Percentiles rank a stretch among this genome's conserved stretches.
Conservation (phyloP, 148 eudicot species). For the Hydrangea macrophylla region DNA sequence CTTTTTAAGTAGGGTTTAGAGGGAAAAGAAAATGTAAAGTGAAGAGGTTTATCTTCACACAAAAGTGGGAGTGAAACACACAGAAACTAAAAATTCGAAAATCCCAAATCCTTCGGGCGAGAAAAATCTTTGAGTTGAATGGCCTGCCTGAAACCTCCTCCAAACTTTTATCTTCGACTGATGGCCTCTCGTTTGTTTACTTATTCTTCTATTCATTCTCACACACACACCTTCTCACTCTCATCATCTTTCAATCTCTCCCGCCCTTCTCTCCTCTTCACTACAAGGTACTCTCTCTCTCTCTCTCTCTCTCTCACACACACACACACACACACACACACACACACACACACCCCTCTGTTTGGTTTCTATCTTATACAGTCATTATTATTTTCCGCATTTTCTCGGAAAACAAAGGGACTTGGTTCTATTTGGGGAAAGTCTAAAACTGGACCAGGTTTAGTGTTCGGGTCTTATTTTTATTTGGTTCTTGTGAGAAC, state of each 20-base stretch:
- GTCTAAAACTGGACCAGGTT: not conserved
- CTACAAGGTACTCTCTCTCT: slow-evolving; percentile 23
- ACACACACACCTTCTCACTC: slow-evolving; percentile 20
- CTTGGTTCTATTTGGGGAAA: not conserved
- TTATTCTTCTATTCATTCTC: slow-evolving; percentile 20
- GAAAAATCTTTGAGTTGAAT: slow-evolving; percentile 17
- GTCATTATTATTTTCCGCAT: not conserved
- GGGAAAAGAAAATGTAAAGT: not conserved
- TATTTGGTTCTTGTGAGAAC: no score
- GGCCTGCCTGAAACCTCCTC: slow-evolving; percentile 42
- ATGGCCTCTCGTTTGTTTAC: slow-evolving; percentile 43
- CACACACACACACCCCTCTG: not conserved
- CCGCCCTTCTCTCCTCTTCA: slow-evolving; percentile 12
- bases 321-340: no score
- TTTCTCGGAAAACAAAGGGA: not conserved
- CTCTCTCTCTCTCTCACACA: no score
- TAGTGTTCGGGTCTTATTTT: no score
- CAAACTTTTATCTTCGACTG: slow-evolving; percentile 27
- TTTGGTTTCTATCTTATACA: not conserved
- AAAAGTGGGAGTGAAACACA: no score
- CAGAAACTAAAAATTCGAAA: not conserved
- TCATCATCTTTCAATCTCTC: slow-evolving; percentile 15
- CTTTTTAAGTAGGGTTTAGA: slow-evolving; percentile 26
- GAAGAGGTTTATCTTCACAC: not conserved
- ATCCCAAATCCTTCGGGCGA: not conserved